Evolutionary conservation across 164 flowering plant species (phyloP), one percentile per base, ranked within the genome.

Genomic region (Nymphaea thermarum): DNA sequence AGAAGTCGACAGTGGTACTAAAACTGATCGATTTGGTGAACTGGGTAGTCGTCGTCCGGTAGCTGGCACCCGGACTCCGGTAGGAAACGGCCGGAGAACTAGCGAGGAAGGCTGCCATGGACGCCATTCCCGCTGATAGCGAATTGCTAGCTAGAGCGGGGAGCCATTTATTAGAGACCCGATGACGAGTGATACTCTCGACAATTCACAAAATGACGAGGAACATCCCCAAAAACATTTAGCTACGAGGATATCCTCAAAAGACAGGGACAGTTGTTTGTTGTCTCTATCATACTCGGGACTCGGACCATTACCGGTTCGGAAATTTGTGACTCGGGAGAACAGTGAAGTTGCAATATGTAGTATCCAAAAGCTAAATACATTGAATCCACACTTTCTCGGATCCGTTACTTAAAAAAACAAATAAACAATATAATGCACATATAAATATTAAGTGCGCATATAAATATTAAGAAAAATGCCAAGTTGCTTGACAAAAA

Each of bases 91-190:
- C 64, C 10, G 73, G 67, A 25, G 70, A 6, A 70, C 68, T 70
- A 66, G 59, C 43, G 64, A 70, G 60, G 42, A 78, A 65, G 43
- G 61, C 41, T 43, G 72, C 43, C 72, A 72, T 66, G 43, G 78
- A 68, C 51, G 80, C 78, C 80, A 78, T 75, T 66, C 36, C 16
- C 57, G 64, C 60, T 7, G 41, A 63, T 44, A 53, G 51, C 42
- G 43, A 59, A 66, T 70, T 70, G 69, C 43, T 66, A 16, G 64
- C 43, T 8, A 6, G 44, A 57, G 18, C 25, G 16, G 42, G 63
- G 43, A 63, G 41, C 62, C 25, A 55, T 17, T 51, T 57, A 11
- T 63, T 41, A 36, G 61, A 1, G 17, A 55, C 16, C 3, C 5
- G 44, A 18, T 47, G 53, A 42, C 8, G 8, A 2, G 8, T 15